These are phyloP conservation scores for Flaveria linearis DNA, from an alignment of 129 eudicot genomes.

Conservation along the genomic window DNA sequence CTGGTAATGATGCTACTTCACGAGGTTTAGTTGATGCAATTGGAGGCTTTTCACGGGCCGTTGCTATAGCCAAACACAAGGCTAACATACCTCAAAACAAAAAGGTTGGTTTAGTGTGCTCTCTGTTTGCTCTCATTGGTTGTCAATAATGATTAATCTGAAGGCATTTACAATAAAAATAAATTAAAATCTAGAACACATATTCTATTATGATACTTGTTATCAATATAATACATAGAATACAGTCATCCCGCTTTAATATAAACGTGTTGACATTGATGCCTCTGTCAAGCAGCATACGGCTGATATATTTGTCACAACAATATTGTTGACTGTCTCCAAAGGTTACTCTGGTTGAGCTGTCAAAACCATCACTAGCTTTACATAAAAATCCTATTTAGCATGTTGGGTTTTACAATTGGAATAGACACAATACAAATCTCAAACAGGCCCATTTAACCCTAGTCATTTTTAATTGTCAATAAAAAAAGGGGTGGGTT, in stretches of 20 bases:
- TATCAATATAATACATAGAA: too few species aligned
- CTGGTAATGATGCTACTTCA: conserved; percentile 76
- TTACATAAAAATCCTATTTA: conserved; percentile 52
- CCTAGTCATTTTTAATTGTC: too few species aligned
- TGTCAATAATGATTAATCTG: background rate
- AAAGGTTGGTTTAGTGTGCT: conserved; percentile 39
- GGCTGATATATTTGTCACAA: background rate
- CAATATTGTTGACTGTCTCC: conserved; percentile 10
- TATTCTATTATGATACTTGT: too few species aligned
- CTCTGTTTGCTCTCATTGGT: background rate
- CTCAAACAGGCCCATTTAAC: too few species aligned
- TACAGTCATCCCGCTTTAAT: too few species aligned
- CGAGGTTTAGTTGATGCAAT: conserved; percentile 90
- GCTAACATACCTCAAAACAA: conserved; percentile 72
- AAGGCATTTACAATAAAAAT: too few species aligned
- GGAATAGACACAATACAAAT: conserved; percentile 43
- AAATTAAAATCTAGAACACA: background rate
- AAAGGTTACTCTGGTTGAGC: conserved; percentile 81
- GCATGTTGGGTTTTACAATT: conserved; percentile 55
- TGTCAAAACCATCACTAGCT: conserved; percentile 66
- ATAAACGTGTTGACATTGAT: too few species aligned
- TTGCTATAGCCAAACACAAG: conserved; percentile 88
- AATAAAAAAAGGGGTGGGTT: too few species aligned
- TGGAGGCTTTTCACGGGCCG: conserved; percentile 85
- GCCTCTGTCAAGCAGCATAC: too few species aligned